These are phyloP conservation scores for Pluteus cervinus DNA, from an alignment of 768 basidiomycete genomes.

Conservation along the genomic window DNA sequence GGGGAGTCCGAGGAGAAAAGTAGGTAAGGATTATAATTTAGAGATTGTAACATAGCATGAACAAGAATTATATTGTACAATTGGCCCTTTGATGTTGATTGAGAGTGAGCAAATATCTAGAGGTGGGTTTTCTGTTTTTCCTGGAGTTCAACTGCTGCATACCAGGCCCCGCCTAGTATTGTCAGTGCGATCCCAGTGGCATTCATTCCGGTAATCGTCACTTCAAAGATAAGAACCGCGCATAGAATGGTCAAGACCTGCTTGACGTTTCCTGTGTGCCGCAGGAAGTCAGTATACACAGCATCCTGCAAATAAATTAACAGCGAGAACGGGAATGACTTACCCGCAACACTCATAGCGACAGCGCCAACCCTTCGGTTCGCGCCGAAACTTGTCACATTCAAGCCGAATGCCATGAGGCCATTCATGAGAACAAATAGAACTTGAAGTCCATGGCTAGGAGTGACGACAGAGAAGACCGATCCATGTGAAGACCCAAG, in stretches of 20 bases:
- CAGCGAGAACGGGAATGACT: slow-evolving; percentile 15
- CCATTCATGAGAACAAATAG: slow-evolving; percentile 72
- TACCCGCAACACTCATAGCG: slow-evolving; percentile 88
- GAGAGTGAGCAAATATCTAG: too few relatives aligned
- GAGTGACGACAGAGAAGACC: too few relatives aligned
- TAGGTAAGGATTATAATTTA: too few relatives aligned
- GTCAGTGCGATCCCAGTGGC: slow-evolving; percentile 81
- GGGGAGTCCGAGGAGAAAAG: too few relatives aligned
- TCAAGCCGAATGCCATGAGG: slow-evolving; percentile 83
- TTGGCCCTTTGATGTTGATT: too few relatives aligned
- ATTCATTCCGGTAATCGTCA: slow-evolving; percentile 77
- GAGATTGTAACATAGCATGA: too few relatives aligned
- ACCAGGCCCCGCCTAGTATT: slow-evolving; percentile 80
- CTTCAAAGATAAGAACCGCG: slow-evolving; percentile 78
- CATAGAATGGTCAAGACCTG: slow-evolving; percentile 87
- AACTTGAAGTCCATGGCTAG: slow-evolving; percentile 28
- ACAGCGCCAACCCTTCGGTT: slow-evolving; percentile 87
- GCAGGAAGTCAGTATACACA: not conserved
- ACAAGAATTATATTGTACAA: too few relatives aligned
- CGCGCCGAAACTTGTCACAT: slow-evolving; percentile 93
- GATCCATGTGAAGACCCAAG: too few relatives aligned
- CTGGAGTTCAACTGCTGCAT: slow-evolving; percentile 59
- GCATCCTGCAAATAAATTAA: not conserved
- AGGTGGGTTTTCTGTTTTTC: too few relatives aligned
- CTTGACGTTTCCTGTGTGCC: slow-evolving; percentile 72